These are phyloP conservation scores for Ciborinia camelliae DNA, from an alignment of 2,329 filamentous ascomycete genomes.

Conservation along the genomic window DNA sequence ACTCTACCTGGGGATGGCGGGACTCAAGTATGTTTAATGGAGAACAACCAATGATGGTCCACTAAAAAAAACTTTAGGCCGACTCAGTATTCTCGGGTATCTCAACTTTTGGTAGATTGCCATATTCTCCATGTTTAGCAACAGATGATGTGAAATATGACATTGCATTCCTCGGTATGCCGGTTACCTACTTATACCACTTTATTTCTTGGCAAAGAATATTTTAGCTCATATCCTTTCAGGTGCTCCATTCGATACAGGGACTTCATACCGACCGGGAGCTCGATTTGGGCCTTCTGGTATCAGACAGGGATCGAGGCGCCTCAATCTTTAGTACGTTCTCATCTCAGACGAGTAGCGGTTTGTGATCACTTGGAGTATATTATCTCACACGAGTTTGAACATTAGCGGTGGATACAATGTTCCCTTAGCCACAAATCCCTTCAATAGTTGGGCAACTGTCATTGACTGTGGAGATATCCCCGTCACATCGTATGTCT, in stretches of 20 bases:
- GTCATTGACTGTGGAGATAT: slow-evolving; percentile 83
- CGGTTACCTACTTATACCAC: slow-evolving; percentile 13
- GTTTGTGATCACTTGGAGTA: slow-evolving; percentile 23
- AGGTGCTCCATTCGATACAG: slow-evolving; percentile 83
- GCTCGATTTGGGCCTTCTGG: slow-evolving; percentile 81
- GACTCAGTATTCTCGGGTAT: slow-evolving; percentile 89
- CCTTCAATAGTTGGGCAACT: slow-evolving; percentile 77
- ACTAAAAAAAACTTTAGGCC: slow-evolving; percentile 50
- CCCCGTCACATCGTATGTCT: slow-evolving; percentile 72
- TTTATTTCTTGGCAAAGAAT: slow-evolving; percentile 17
- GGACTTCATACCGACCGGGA: slow-evolving; percentile 79
- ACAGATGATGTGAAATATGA: slow-evolving; percentile 70
- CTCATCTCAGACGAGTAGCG: slow-evolving; percentile 26
- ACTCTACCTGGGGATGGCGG: slow-evolving; percentile 78
- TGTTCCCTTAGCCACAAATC: slow-evolving; percentile 74
- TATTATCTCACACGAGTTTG: slow-evolving; percentile 42
- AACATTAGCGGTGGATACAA: slow-evolving; percentile 76
- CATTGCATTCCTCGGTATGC: slow-evolving; percentile 76
- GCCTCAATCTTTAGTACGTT: slow-evolving; percentile 81
- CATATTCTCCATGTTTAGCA: slow-evolving; percentile 74
- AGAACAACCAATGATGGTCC: slow-evolving; percentile 1
- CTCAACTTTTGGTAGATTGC: slow-evolving; percentile 76
- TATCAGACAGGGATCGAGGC: slow-evolving; percentile 80
- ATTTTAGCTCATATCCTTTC: background rate
- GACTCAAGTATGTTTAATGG: slow-evolving; percentile 58